Evolutionary conservation across 2,329 filamentous ascomycete species (phyloP).

Genomic region (Colletotrichum echinochloae): DNA sequence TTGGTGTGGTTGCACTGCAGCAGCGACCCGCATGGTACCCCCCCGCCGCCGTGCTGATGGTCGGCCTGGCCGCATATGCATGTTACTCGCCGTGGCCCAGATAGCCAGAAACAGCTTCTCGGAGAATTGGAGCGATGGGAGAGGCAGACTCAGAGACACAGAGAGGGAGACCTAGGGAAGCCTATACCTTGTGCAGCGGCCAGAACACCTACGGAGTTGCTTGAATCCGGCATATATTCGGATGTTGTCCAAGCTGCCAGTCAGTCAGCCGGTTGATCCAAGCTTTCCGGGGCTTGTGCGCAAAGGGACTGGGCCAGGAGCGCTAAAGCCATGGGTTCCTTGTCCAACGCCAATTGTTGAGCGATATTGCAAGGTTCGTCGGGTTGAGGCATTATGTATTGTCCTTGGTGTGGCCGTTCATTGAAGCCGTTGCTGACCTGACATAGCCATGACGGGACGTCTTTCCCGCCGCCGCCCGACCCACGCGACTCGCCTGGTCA

Average conservation of each 20-base stretch:
- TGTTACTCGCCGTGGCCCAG: neutral
- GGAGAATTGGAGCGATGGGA: neutral
- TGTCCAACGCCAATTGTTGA: neutral
- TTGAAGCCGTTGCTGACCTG: neutral
- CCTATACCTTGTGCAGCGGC: neutral
- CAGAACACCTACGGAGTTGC: neutral
- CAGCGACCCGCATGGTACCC: constrained; percentile 30
- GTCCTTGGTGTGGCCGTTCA: neutral
- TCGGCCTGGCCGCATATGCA: constrained; percentile 4
- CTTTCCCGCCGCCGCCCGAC: neutral
- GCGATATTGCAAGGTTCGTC: neutral
- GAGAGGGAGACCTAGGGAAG: neutral
- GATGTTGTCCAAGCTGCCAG: constrained; percentile 11
- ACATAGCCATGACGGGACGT: neutral
- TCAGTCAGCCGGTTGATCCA: constrained; percentile 29
- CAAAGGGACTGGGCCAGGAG: constrained; percentile 14
- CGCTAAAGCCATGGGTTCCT: constrained; percentile 22
- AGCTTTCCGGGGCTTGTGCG: constrained; percentile 29
- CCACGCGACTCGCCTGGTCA: constrained; percentile 6
- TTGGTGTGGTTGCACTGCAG: constrained; percentile 35
- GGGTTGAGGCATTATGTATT: neutral
- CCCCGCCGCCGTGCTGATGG: constrained; percentile 1
- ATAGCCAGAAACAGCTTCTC: neutral
- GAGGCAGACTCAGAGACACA: neutral
- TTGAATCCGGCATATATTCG: constrained; percentile 1